These are phyloP conservation scores for Gloeopeniophorella convolvens DNA, from an alignment of 768 basidiomycete species.

Conservation along the genomic window DNA sequence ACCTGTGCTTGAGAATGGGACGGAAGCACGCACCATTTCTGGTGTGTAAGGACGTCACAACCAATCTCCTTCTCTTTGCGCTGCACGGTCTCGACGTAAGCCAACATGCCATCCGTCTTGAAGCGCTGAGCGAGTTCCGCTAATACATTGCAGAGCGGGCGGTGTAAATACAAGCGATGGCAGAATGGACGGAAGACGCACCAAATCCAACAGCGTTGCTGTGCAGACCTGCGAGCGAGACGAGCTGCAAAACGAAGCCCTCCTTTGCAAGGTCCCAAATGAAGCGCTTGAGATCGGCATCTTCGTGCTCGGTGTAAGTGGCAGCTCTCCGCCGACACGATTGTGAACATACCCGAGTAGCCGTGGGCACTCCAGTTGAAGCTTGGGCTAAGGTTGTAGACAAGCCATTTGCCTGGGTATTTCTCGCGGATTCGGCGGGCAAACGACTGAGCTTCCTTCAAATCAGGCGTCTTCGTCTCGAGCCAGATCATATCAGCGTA, in stretches of 20 bases:
- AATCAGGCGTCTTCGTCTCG: slow-evolving; percentile 84
- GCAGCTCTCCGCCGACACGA: no score
- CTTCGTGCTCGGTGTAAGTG: no score
- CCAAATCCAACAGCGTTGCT: slow-evolving; percentile 74
- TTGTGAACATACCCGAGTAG: slow-evolving; percentile 46
- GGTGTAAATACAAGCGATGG: not conserved
- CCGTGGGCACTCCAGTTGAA: slow-evolving; percentile 90
- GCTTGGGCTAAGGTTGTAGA: slow-evolving; percentile 90
- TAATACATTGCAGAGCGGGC: slow-evolving; percentile 25
- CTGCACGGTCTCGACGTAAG: slow-evolving; percentile 86
- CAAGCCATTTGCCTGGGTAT: slow-evolving; percentile 80
- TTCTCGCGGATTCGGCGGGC: slow-evolving; percentile 65
- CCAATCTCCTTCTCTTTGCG: slow-evolving; percentile 83
- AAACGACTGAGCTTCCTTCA: slow-evolving; percentile 73
- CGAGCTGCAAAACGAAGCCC: slow-evolving; percentile 86
- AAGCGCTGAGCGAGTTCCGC: slow-evolving; percentile 75
- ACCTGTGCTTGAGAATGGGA: not conserved
- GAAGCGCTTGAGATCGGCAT: slow-evolving; percentile 74
- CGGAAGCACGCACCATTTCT: slow-evolving; percentile 68
- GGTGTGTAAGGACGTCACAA: slow-evolving; percentile 87
- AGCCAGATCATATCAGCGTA: slow-evolving; percentile 90
- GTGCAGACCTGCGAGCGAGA: slow-evolving; percentile 88
- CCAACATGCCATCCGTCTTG: slow-evolving; percentile 87
- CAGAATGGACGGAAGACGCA: slow-evolving; percentile 26
- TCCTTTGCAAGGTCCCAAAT: slow-evolving; percentile 88